phyloP scores from a whole-genome alignment of 192 early-diverging fungal genomes.

The Coemansia sp. region DNA sequence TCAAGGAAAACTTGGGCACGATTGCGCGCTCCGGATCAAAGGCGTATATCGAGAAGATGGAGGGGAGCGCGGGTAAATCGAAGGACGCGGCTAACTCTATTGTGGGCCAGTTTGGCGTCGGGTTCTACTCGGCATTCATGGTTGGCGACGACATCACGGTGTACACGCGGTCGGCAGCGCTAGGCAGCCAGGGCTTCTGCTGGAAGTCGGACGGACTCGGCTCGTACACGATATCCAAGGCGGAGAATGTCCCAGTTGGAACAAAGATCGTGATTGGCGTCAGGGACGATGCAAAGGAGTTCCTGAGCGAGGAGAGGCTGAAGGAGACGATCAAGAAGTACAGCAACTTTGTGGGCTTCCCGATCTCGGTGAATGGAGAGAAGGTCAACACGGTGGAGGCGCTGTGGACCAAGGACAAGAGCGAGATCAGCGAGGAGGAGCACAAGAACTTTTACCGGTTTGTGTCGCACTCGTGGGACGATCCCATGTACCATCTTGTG shows the following conservation, averaged over 20 bases:
- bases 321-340: slow-evolving; percentile 78
- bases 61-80: slow-evolving; percentile 35
- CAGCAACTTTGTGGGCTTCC: slow-evolving; percentile 97
- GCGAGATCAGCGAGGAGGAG: slow-evolving; percentile 74
- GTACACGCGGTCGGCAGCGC: slow-evolving; percentile 80
- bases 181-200: slow-evolving; percentile 82
- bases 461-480: slow-evolving; percentile 67
- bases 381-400: slow-evolving; percentile 91
- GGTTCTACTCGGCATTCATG: slow-evolving; percentile 98
- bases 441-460: slow-evolving; percentile 90
- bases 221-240: slow-evolving; percentile 88
- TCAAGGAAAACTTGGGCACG: slow-evolving; percentile 92
- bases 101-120: slow-evolving; percentile 99
- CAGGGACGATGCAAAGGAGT: slow-evolving; percentile 86
- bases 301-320: slow-evolving; percentile 70
- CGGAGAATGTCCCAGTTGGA: slow-evolving; percentile 91
- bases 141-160: slow-evolving; percentile 95
- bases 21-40: slow-evolving; percentile 98
- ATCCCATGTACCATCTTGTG: slow-evolving; percentile 82
- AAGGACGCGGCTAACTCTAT: slow-evolving; percentile 68
- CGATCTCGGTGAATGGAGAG: slow-evolving; percentile 85
- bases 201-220: slow-evolving; percentile 94
- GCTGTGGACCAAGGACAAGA: slow-evolving; percentile 87
- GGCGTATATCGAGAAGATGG: slow-evolving; percentile 73
- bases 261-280: slow-evolving; percentile 91